These are phyloP conservation scores for Pseudogymnoascus sp. DNA, from an alignment of 2,329 filamentous ascomycete species.

Conservation along the genomic window DNA sequence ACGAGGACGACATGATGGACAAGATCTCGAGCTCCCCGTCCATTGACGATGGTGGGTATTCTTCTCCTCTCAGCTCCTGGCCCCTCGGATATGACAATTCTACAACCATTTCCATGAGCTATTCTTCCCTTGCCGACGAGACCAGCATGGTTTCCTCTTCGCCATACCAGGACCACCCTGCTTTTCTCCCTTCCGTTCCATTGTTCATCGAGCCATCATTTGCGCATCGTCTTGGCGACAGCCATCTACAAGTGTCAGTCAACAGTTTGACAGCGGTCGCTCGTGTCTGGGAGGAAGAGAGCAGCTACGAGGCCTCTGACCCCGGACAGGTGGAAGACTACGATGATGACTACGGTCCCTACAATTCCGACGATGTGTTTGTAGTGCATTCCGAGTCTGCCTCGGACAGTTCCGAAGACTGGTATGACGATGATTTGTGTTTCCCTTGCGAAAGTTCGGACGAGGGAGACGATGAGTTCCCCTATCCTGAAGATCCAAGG, in stretches of 20 bases:
- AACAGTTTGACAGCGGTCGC: neutral
- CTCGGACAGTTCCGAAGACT: conserved; percentile 20
- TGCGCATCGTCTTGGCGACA: conserved; percentile 24
- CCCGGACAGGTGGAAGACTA: conserved; percentile 10
- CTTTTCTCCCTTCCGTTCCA: neutral
- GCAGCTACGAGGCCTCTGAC: neutral
- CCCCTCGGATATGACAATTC: conserved; percentile 19
- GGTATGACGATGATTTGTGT: conserved; percentile 23
- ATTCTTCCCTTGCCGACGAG: neutral
- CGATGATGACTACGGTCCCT: conserved; percentile 40
- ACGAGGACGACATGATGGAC: conserved; percentile 89
- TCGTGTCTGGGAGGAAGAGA: neutral
- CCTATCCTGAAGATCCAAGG: conserved; percentile 42
- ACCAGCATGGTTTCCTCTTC: neutral
- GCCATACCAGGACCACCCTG: neutral
- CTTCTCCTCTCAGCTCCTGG: conserved; percentile 23
- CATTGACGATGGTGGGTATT: conserved; percentile 94
- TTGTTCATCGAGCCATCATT: conserved; percentile 25
- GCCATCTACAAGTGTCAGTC: conserved; percentile 17
- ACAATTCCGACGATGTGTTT: conserved; percentile 36
- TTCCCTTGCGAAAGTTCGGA: conserved; percentile 39
- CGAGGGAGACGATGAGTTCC: conserved; percentile 55
- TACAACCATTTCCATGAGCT: neutral
- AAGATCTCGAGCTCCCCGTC: conserved; percentile 98
- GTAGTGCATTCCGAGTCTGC: conserved; percentile 16